Evolutionary conservation across 495 filamentous ascomycete species (phyloP), one percentile per base, ranked within the genome.

Genomic region (Neurospora hispaniola): DNA sequence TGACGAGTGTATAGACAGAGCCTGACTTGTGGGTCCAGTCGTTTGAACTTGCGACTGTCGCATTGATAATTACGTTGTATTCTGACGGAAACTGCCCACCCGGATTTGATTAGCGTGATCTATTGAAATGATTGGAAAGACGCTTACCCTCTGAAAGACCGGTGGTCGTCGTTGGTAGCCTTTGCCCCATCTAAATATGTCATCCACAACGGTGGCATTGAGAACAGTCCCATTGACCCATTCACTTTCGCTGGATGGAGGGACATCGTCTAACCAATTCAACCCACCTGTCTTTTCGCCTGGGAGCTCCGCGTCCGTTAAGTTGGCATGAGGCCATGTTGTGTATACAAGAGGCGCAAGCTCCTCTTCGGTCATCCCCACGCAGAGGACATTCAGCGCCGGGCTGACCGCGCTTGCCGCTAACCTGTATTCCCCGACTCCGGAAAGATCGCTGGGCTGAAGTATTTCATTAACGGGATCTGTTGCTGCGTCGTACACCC

Each of bases 301-400:
- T 0, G 76, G 74, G 10, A 80, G 68, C 3, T 72, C 71, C 10
- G 79, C 78, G 5, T 1, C 54, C 3, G 80, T 74, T 9, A 74
- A 78, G 18, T 84, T 83, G 1, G 83, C 81, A 66, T 79, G 54
- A 1, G 86, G 86, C 89, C 89, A 92, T 11, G 75, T 27, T 0
- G 81, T 81, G 70, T 90, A 92, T 0, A 94, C 81, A 8, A 94
- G 77, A 0, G 91, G 91, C 0, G 75, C 75, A 1, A 94, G 76
- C 71, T 93, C 90, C 0, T 81, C 75, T 41, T 75, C 41, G 9
- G 84, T 84, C 84, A 93, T 83, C 40, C 89, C 88, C 1, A 85
- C 88, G 77, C 92, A 94, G 39, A 93, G 84, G 9, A 92, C 88
- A 73, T 93, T 92, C 66, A 93, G 78, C 0, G 86, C 83, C 1